Percentiles rank a stretch among this genome's conserved stretches.
Evolutionary conservation across 805 yeast species (phyloP).

Genomic region (Lipomyces yamadae): DNA sequence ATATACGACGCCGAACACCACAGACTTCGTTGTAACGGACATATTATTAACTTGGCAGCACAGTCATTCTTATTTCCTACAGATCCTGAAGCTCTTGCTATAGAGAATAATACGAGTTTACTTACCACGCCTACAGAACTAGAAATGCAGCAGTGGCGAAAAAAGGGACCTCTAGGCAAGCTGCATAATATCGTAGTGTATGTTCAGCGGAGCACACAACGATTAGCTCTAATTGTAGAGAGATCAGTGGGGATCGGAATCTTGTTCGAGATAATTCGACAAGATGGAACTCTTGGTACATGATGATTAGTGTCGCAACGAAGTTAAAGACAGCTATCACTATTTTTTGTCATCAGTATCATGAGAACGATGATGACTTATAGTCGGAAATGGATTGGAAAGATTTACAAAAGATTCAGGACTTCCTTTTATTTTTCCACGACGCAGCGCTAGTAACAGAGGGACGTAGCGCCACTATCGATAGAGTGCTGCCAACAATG

Average conservation of each 20-base stretch:
- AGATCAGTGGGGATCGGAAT: neutral
- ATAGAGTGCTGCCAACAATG: conserved; percentile 4
- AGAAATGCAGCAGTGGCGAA: conserved; percentile 7
- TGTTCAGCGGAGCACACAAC: neutral
- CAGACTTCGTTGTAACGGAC: neutral
- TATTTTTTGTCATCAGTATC: conserved; percentile 1
- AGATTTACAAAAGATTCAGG: neutral
- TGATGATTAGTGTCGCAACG: conserved; percentile 1
- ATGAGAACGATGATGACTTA: neutral
- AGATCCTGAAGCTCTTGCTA: neutral
- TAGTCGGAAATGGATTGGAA: neutral
- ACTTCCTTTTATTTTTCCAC: conserved; percentile 2
- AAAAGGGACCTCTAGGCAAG: conserved; percentile 11
- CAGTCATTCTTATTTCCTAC: neutral
- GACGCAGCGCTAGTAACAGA: neutral
- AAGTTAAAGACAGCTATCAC: neutral
- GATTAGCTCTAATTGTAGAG: neutral
- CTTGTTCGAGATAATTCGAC: conserved; percentile 3
- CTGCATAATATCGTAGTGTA: conserved; percentile 9
- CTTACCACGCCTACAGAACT: too few relatives aligned
- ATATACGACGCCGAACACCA: neutral
- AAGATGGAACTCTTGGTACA: conserved; percentile 13
- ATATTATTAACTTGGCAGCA: conserved; percentile 1
- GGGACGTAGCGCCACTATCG: conserved; percentile 4
- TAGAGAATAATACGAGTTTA: too few relatives aligned